Percentiles rank a stretch among this genome's conserved stretches.
These are phyloP conservation scores for Ceratobasidium sp. DNA, from an alignment of 1,284 basidiomycete species.

Conservation along the genomic window DNA sequence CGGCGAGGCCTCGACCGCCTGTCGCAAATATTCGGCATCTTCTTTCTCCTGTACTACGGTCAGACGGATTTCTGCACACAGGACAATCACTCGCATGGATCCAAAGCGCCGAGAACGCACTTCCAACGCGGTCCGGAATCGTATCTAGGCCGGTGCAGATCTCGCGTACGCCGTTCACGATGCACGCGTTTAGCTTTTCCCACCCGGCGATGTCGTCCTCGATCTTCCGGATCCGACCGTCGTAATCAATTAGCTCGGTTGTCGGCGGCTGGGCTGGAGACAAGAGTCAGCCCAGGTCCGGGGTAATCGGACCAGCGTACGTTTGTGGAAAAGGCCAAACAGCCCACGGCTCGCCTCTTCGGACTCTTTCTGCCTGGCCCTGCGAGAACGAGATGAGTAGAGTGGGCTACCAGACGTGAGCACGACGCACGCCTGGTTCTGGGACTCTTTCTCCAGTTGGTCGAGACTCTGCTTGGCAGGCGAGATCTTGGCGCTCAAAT, in stretches of 20 bases:
- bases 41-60: background rate
- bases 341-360: constrained; percentile 6
- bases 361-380: background rate
- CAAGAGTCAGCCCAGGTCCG: background rate
- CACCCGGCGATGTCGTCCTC: background rate
- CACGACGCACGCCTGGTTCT: constrained; percentile 2
- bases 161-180: background rate
- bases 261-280: constrained; percentile 8
- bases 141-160: constrained; percentile 18
- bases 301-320: background rate
- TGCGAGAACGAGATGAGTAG: background rate
- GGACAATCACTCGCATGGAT: constrained; percentile 1
- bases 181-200: background rate
- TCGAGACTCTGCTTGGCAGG: background rate
- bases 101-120: constrained; percentile 28
- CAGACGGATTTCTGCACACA: background rate
- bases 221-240: background rate
- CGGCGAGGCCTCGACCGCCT: background rate
- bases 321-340: constrained; percentile 4
- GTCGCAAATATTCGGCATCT: constrained; percentile 10
- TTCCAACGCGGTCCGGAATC: constrained; percentile 21
- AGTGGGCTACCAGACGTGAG: background rate
- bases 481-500: background rate
- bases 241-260: constrained; percentile 9
- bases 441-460: background rate